Evolutionary conservation across 768 basidiomycete genomes (phyloP), one percentile per base, ranked within the genome.

Genomic region (Collybia sp.): DNA sequence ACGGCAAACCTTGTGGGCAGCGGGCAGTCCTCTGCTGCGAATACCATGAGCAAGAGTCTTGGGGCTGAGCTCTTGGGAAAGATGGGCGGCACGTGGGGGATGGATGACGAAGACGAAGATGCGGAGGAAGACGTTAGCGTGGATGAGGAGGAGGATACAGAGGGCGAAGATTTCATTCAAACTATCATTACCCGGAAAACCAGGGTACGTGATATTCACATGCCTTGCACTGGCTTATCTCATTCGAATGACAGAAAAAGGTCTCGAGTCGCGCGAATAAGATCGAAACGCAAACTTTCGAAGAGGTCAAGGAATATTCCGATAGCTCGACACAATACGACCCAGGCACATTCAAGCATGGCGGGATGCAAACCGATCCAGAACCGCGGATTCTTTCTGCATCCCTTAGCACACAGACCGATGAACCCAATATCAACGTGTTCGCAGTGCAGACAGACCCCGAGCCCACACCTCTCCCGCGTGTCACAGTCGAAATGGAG

Each of bases 111-210:
- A 44, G 61, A 62, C 19, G 68, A 73, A 19, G 72, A 70, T 39
- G 60, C 61, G 32, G 58, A 53, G 12, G 65, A 64, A 18, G 69
- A 71, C 9, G 66, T 63, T 25, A 66, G 65, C 2, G 65, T 68
- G 39, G 72, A 67, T 17, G 75, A 71, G 10, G 74, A 77, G 5
- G 79, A 74, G 13, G 73, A 73, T 35, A 79, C 80, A 2, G 86
- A 85, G 44, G 81, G 74, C 15, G 85, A 86, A 54, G 85, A 88
- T 56, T 80, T 87, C 34, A 80, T 88, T 48, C 85, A 93, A 63
- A 93, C 91, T 2, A 93, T 94, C 53, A 92, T 94, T 54, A 93
- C 90, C 1, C 71, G 88, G 48, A 86, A 81, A 58, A 88, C 85
- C 65, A 73, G 85, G 71, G 85, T 85, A 57, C 18, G 69, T 58